These are phyloP conservation scores for Clarireedia homoeocarpa DNA, from an alignment of 2,329 filamentous ascomycete genomes.

Conservation along the genomic window DNA sequence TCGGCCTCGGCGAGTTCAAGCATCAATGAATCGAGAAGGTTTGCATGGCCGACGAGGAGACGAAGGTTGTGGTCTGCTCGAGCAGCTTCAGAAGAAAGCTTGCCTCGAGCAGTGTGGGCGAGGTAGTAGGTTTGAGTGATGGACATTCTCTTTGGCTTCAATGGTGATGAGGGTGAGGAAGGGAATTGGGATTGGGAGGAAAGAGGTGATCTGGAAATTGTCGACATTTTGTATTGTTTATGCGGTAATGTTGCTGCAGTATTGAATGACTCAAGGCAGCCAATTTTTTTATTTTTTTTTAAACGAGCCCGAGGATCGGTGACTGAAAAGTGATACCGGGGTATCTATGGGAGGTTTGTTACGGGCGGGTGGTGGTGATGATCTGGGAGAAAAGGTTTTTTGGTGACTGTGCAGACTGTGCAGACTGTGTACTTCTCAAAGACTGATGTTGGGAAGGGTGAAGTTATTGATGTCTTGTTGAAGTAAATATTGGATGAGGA, in stretches of 20 bases:
- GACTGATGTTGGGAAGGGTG: background rate
- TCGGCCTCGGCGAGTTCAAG: constrained; percentile 85
- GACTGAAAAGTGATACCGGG: constrained; percentile 10
- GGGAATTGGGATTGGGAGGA: constrained; percentile 10
- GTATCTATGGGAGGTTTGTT: background rate
- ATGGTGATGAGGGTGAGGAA: constrained; percentile 18
- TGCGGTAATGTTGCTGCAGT: constrained; percentile 10
- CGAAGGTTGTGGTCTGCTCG: constrained; percentile 90
- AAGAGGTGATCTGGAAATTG: constrained; percentile 18
- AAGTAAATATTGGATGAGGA: background rate
- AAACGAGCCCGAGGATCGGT: constrained; percentile 22
- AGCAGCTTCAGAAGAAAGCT: constrained; percentile 89
- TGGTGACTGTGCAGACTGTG: background rate
- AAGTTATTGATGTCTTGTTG: background rate
- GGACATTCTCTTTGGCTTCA: constrained; percentile 78
- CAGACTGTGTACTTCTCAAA: background rate
- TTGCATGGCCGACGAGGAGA: constrained; percentile 93
- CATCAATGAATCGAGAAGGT: constrained; percentile 95
- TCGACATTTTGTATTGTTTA: constrained; percentile 24
- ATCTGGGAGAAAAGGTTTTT: background rate
- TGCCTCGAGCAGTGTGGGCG: constrained; percentile 89
- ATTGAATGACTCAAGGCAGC: constrained; percentile 24
- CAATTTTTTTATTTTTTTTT: constrained; percentile 18
- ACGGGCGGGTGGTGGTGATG: background rate
- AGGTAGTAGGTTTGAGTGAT: constrained; percentile 98